Base-by-base conservation (phyloP, 495 filamentous ascomycete species). In the Aspergillus coremiiformis region DNA sequence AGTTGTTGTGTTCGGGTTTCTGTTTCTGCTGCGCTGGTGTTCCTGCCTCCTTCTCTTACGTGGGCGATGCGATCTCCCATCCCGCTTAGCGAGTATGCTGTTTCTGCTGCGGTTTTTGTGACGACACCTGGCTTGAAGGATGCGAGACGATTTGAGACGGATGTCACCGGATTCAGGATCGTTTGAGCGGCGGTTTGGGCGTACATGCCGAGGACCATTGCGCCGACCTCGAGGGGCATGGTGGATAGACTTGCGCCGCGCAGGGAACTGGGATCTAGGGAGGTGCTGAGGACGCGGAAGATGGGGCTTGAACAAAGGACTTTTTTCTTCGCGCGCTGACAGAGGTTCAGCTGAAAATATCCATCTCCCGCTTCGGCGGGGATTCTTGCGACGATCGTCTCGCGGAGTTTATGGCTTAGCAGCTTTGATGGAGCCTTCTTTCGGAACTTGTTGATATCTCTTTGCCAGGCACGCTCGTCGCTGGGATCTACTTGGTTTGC, bases 261-360 rank as follows among this genome's bases (percentile, higher is more conserved):
- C 7, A 86, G 51, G 0, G 81, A 77, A 48, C 77, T 80, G 0
- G 79, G 74, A 43, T 75, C 78, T 0, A 72, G 67, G 0, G 79
- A 83, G 4, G 80, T 78, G 23, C 81, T 84, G 3, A 83, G 71
- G 20, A 87, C 60, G 9, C 84, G 75, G 55, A 87, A 86, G 1
- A 82, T 72, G 5, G 84, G 84, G 50, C 81, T 84, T 10, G 71
- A 69, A 44, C 82, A 85, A 2, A 87, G 70, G 1, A 78, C 71
- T 62, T 83, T 84, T 29, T 69, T 69, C 44, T 69, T 68, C 0
- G 78, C 79, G 17, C 17, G 7, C 1, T 72, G 62, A 53, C 82
- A 85, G 14, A 86, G 70, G 1, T 84, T 75, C 5, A 86, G 61
- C 30, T 83, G 80, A 44, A 84, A 82, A 57, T 87, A 87, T 0